Conservation (phyloP, 2,329 filamentous ascomycete species). For the Madurella fahalii region DNA sequence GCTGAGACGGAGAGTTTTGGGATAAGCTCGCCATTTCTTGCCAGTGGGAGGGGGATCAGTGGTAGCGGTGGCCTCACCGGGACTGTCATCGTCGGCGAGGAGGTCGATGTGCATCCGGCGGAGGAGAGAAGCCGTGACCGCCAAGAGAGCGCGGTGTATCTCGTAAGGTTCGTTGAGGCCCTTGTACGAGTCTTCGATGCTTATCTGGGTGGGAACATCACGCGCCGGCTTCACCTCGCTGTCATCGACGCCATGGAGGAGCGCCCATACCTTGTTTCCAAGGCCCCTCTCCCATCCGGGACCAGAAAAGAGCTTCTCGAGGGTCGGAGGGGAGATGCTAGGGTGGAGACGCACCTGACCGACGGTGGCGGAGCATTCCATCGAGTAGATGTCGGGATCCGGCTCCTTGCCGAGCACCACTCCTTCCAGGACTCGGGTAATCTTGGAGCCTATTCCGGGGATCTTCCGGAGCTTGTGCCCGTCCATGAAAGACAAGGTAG, state of each 20-base stretch:
- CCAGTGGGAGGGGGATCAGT: slow-evolving; percentile 31
- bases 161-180: slow-evolving; percentile 61
- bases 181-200: slow-evolving; percentile 87
- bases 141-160: slow-evolving; percentile 64
- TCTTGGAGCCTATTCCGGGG: slow-evolving; percentile 80
- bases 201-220: slow-evolving; percentile 78
- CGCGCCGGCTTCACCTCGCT: slow-evolving; percentile 67
- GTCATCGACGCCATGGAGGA: slow-evolving; percentile 78
- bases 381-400: slow-evolving; percentile 34
- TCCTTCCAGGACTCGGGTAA: slow-evolving; percentile 53
- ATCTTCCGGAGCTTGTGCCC: slow-evolving; percentile 71
- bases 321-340: slow-evolving; percentile 56
- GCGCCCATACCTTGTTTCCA: slow-evolving; percentile 67
- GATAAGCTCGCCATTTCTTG: slow-evolving; percentile 70
- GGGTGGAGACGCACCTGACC: slow-evolving; percentile 60
- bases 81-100: slow-evolving; percentile 45
- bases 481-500: slow-evolving; percentile 68
- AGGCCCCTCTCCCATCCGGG: slow-evolving; percentile 68
- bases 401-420: slow-evolving; percentile 42
- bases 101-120: slow-evolving; percentile 77
- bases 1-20: slow-evolving; percentile 75
- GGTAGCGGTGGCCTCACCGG: neutral
- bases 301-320: slow-evolving; percentile 67
- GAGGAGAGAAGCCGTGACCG: slow-evolving; percentile 66
- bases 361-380: slow-evolving; percentile 54